These are phyloP conservation scores for Daldinia concentrica DNA, from an alignment of 495 filamentous ascomycete genomes.

Conservation along the genomic window DNA sequence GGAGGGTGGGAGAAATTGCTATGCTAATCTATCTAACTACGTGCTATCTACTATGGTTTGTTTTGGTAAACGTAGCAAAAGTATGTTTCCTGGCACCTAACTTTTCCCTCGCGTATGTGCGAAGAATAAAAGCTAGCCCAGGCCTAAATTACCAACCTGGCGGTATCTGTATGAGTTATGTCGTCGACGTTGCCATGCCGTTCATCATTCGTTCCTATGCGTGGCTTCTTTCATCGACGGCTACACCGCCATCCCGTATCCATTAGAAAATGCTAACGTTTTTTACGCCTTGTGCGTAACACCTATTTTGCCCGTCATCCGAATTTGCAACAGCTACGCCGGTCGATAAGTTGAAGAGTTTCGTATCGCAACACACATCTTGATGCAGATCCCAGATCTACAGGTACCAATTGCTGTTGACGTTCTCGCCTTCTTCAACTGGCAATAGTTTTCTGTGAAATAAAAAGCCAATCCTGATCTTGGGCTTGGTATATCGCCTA, in stretches of 20 bases:
- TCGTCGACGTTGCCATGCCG: conserved; percentile 19
- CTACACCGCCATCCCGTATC: conserved; percentile 17
- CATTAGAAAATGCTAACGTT: conserved; percentile 30
- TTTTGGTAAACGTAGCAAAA: conserved; percentile 35
- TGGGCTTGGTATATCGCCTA: conserved; percentile 10
- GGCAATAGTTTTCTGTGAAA: conserved; percentile 12
- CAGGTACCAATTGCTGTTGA: conserved; percentile 6
- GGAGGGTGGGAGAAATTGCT: conserved; percentile 24
- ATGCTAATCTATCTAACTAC: conserved; percentile 36
- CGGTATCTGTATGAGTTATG: conserved; percentile 7
- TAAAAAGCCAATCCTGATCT: conserved; percentile 12
- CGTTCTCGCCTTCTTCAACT: conserved; percentile 11
- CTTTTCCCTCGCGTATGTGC: neutral
- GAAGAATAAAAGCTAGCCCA: neutral
- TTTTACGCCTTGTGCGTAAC: conserved; percentile 2
- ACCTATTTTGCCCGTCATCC: conserved; percentile 11
- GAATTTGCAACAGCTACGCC: conserved; percentile 10
- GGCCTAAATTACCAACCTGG: conserved; percentile 16
- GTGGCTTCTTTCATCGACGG: conserved; percentile 8
- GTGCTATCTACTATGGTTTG: conserved; percentile 39
- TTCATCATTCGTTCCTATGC: conserved; percentile 9
- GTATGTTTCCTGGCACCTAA: neutral
- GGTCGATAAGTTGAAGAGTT: conserved; percentile 10
- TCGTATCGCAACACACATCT: conserved; percentile 23
- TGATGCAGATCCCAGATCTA: conserved; percentile 17